phyloP scores from a whole-genome alignment of 2,329 filamentous ascomycete genomes.

The Didymella lethalis region DNA sequence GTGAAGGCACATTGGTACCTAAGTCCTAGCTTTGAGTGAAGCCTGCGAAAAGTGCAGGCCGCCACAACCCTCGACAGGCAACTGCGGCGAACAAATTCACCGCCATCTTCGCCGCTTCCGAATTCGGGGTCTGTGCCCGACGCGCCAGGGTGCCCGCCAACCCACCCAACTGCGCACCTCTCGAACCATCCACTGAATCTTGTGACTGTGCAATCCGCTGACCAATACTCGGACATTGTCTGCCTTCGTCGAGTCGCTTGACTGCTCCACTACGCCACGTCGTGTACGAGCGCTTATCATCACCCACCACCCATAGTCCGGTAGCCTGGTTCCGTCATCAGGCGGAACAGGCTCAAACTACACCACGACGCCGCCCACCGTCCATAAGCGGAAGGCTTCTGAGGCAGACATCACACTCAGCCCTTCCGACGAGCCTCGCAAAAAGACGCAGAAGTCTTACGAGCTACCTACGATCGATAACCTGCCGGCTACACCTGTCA shows the following conservation, averaged over 20 bases:
- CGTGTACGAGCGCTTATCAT: slow-evolving; percentile 20
- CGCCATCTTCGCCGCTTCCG: slow-evolving; percentile 24
- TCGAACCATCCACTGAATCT: slow-evolving; percentile 17
- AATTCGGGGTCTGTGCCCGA: slow-evolving; percentile 17
- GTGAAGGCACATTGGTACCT: slow-evolving; percentile 2
- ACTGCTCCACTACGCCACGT: slow-evolving; percentile 18
- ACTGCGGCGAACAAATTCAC: slow-evolving; percentile 28
- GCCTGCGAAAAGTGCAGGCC: slow-evolving; percentile 10
- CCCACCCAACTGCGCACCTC: slow-evolving; percentile 24
- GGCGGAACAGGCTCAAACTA: slow-evolving; percentile 47
- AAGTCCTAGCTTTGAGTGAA: neutral
- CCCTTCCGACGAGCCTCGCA: slow-evolving; percentile 39
- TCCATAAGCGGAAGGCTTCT: slow-evolving; percentile 52
- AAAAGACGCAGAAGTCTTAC: slow-evolving; percentile 38
- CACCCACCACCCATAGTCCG: slow-evolving; percentile 24
- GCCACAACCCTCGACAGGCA: slow-evolving; percentile 23
- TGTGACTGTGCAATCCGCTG: slow-evolving; percentile 40
- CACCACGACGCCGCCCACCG: slow-evolving; percentile 50
- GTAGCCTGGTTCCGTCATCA: slow-evolving; percentile 53
- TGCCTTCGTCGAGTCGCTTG: slow-evolving; percentile 20
- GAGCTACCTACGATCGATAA: slow-evolving; percentile 24
- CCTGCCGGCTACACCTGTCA: slow-evolving; percentile 46
- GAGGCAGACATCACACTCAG: slow-evolving; percentile 42
- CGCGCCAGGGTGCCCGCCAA: slow-evolving; percentile 17
- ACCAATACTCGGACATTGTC: slow-evolving; percentile 32